Percentiles rank a stretch among this genome's conserved stretches.
Conservation (phyloP, 768 basidiomycete species). For the Mycena latifolia region DNA sequence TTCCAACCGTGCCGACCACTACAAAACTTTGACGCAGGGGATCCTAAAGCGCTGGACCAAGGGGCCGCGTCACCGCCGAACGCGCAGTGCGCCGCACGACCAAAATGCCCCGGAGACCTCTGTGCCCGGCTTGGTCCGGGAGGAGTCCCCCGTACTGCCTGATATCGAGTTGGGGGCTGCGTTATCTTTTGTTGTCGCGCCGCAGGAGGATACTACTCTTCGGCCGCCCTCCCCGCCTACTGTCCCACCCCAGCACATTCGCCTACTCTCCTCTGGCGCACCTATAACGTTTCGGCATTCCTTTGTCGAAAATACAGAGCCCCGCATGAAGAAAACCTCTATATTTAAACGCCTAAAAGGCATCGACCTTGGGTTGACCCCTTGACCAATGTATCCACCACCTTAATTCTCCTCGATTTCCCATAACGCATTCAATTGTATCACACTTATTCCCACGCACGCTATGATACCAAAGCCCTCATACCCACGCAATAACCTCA, state of each 20-base stretch:
- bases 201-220: background rate
- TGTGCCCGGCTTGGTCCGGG: background rate
- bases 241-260: background rate
- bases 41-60: slow-evolving; percentile 34
- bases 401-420: slow-evolving; percentile 6
- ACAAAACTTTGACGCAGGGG: slow-evolving; percentile 31
- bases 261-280: slow-evolving; percentile 17
- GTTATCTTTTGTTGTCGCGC: slow-evolving; percentile 15
- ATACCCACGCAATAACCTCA: slow-evolving; percentile 17
- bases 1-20: slow-evolving; percentile 16
- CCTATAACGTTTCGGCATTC: slow-evolving; percentile 30
- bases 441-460: slow-evolving; percentile 9
- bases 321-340: slow-evolving; percentile 15
- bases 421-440: slow-evolving; percentile 8
- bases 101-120: slow-evolving; percentile 23
- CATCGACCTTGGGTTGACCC: slow-evolving; percentile 9
- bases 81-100: slow-evolving; percentile 35
- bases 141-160: slow-evolving; percentile 28
- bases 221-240: background rate
- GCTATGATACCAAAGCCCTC: slow-evolving; percentile 3
- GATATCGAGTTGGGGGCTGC: slow-evolving; percentile 28
- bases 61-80: slow-evolving; percentile 33
- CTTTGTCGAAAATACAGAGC: slow-evolving; percentile 25
- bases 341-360: slow-evolving; percentile 35
- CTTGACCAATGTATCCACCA: slow-evolving; percentile 12